A percentile compares a stretch with the other conserved stretches of the same genome.
Conservation (phyloP, 257 asterid species). For the Rehmannia glutinosa region DNA sequence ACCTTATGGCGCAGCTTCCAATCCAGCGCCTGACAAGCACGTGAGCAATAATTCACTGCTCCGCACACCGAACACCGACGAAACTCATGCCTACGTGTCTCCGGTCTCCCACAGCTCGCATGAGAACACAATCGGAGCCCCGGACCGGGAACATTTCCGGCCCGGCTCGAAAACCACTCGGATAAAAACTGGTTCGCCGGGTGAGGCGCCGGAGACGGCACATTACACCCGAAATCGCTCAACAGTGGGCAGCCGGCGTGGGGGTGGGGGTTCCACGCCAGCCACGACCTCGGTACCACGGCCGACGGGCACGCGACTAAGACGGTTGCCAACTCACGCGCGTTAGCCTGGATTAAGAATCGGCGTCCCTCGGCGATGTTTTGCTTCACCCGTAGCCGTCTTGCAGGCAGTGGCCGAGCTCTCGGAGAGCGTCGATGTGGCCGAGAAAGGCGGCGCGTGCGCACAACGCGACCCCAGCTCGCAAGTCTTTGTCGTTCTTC, state of each 20-base stretch:
- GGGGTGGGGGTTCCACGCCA: constrained; percentile 30
- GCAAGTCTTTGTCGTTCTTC: constrained; percentile 66
- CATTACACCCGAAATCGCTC: constrained; percentile 90
- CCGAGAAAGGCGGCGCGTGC: constrained; percentile 84
- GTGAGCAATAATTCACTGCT: constrained; percentile 86
- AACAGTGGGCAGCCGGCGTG: constrained; percentile 49
- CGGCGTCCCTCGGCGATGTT: constrained; percentile 82
- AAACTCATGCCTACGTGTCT: constrained; percentile 79
- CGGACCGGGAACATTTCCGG: constrained; percentile 28
- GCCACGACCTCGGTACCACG: constrained; percentile 32
- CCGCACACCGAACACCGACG: constrained; percentile 92
- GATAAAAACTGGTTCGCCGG: constrained; percentile 64
- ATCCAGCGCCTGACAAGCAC: constrained; percentile 95
- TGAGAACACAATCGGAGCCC: constrained; percentile 81
- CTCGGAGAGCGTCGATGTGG: constrained; percentile 83
- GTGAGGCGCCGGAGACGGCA: constrained; percentile 76
- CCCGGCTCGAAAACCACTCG: constrained; percentile 56
- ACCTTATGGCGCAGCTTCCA: constrained; percentile 89
- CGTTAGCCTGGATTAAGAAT: constrained; percentile 77
- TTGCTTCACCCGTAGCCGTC: constrained; percentile 88
- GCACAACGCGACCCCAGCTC: constrained; percentile 78
- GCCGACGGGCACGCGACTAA: constrained; percentile 36
- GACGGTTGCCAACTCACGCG: constrained; percentile 78
- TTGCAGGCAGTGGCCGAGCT: constrained; percentile 89
- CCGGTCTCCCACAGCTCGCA: constrained; percentile 90